Percentiles rank a stretch among this genome's conserved stretches.
phyloP scores from a whole-genome alignment of 805 yeast genomes.

The Saccharomyces jurei region DNA sequence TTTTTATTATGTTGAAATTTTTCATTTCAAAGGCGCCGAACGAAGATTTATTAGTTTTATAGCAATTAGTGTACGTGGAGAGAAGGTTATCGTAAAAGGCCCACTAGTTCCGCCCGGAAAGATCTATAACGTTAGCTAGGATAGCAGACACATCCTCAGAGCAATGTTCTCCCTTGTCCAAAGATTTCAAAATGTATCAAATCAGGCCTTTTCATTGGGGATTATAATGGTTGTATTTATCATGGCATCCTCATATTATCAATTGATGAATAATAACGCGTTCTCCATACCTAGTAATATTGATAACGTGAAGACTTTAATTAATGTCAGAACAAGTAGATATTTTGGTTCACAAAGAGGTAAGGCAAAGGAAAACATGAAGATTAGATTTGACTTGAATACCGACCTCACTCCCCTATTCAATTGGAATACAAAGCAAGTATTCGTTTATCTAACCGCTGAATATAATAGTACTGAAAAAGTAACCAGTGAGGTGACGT shows the following conservation, averaged over 20 bases:
- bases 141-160: neutral
- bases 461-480: conserved; percentile 51
- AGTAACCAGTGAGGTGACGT: conserved; percentile 60
- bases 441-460: conserved; percentile 85
- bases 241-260: conserved; percentile 40
- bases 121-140: neutral
- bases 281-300: conserved; percentile 36
- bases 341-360: conserved; percentile 60
- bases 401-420: conserved; percentile 71
- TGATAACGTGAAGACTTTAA: conserved; percentile 32
- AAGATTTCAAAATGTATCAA: conserved; percentile 44
- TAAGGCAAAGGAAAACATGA: conserved; percentile 69
- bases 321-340: conserved; percentile 46
- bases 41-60: neutral
- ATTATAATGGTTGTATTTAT: conserved; percentile 41
- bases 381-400: conserved; percentile 62
- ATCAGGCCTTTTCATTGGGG: conserved; percentile 46
- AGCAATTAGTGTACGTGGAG: neutral
- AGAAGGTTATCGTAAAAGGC: neutral
- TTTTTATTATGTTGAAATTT: conserved; percentile 2
- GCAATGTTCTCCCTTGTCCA: conserved; percentile 37
- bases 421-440: conserved; percentile 95
- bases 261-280: conserved; percentile 40
- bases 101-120: neutral
- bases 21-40: neutral